Conservation (phyloP, 495 filamentous ascomycete genomes). For the Apiosordaria backusii region DNA sequence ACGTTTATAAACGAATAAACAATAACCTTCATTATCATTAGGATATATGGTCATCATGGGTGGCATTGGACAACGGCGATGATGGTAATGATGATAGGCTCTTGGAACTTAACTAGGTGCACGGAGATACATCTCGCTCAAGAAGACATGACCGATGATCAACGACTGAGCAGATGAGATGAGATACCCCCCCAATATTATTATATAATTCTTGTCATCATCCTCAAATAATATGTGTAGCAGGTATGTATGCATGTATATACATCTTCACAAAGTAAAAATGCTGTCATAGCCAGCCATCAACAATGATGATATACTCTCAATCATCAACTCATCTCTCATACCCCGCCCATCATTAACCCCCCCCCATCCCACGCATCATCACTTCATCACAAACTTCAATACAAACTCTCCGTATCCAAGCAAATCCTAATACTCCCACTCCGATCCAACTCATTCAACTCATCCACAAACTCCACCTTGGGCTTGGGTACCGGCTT, state of each 20-base stretch:
- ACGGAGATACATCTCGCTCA: too few species aligned
- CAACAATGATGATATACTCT: background rate
- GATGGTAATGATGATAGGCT: too few species aligned
- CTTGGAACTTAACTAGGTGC: too few species aligned
- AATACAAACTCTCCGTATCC: slow-evolving; percentile 16
- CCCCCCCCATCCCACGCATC: background rate
- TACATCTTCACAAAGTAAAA: background rate
- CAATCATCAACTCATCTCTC: background rate
- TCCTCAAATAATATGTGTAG: background rate
- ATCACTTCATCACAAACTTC: background rate
- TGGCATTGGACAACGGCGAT: too few species aligned
- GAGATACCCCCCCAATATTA: background rate
- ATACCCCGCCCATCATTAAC: background rate
- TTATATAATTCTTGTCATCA: background rate
- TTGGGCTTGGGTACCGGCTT: slow-evolving; percentile 55
- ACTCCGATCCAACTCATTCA: slow-evolving; percentile 18
- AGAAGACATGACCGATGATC: too few species aligned
- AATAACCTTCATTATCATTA: too few species aligned
- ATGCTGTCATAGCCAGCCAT: background rate
- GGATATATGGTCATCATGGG: too few species aligned
- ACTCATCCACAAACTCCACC: slow-evolving; percentile 6
- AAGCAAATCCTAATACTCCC: slow-evolving; percentile 22
- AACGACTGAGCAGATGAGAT: background rate
- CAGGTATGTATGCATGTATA: background rate
- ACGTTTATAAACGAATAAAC: background rate